A percentile compares a stretch with the other conserved stretches of the same genome.
phyloP scores from a whole-genome alignment of 2,329 filamentous ascomycete genomes.

The Fusarium aywerte region DNA sequence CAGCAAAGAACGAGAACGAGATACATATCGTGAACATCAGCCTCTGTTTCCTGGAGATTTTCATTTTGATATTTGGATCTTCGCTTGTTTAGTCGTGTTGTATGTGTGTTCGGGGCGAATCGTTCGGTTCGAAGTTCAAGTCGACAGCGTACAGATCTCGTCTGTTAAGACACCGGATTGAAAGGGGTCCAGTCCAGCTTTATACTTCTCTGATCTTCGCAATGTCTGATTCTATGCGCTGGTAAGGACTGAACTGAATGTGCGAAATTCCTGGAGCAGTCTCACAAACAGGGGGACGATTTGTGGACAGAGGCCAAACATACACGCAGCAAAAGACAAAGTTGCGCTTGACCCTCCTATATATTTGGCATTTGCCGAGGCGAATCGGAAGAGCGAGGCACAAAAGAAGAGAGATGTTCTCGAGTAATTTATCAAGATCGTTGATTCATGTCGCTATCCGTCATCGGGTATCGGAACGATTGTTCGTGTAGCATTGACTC shows the following conservation, averaged over 20 bases:
- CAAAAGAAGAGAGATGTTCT: background rate
- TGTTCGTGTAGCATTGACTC: slow-evolving; percentile 21
- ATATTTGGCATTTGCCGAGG: background rate
- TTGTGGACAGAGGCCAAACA: slow-evolving; percentile 6
- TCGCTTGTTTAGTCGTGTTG: background rate
- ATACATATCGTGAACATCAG: slow-evolving; percentile 61
- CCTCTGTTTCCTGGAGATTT: slow-evolving; percentile 55
- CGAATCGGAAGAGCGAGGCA: background rate
- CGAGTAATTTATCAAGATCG: slow-evolving; percentile 35
- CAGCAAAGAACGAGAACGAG: slow-evolving; percentile 62
- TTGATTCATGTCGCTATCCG: slow-evolving; percentile 26
- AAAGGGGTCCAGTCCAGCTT: background rate
- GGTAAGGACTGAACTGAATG: slow-evolving; percentile 3
- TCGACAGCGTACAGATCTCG: background rate
- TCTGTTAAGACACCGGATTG: background rate
- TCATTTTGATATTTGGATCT: slow-evolving; percentile 10
- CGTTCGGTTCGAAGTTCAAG: background rate
- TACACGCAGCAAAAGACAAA: background rate
- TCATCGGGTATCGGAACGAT: slow-evolving; percentile 11
- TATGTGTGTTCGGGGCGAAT: background rate
- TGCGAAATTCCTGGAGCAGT: background rate
- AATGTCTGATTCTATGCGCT: slow-evolving; percentile 17
- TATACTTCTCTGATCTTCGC: background rate
- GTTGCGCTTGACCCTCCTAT: background rate
- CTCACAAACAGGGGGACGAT: slow-evolving; percentile 20